Evolutionary conservation across 2,329 filamentous ascomycete genomes (phyloP).

Genomic region (Sporothrix pallida): DNA sequence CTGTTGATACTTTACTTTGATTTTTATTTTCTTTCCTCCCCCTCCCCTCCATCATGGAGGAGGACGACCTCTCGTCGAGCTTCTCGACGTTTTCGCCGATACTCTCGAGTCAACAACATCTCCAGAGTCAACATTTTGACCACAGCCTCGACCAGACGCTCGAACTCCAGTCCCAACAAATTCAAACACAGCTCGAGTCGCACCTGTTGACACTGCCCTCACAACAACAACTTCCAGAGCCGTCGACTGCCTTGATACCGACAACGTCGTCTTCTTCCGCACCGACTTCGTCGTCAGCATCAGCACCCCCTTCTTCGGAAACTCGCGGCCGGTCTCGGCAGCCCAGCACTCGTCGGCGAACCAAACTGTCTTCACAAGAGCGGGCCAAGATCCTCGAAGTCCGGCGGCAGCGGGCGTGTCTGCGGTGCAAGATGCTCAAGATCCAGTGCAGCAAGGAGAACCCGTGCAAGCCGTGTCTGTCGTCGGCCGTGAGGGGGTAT

Average conservation of each 20-base stretch:
- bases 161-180: background rate
- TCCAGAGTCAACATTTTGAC: background rate
- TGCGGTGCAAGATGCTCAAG: conserved; percentile 43
- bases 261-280: background rate
- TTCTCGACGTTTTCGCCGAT: conserved; percentile 23
- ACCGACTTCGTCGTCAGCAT: background rate
- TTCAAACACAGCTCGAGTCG: background rate
- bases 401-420: conserved; percentile 42
- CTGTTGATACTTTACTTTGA: background rate
- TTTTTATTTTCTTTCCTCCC: too few relatives aligned
- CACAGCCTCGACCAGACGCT: too few relatives aligned
- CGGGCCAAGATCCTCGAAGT: conserved; percentile 41
- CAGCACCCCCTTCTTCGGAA: background rate
- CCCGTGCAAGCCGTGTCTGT: conserved; percentile 42
- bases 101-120: conserved; percentile 4
- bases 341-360: conserved; percentile 33
- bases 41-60: conserved; percentile 14
- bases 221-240: background rate
- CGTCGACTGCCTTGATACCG: background rate
- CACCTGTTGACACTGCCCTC: background rate
- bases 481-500: conserved; percentile 41
- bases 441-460: conserved; percentile 44
- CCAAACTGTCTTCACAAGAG: conserved; percentile 39
- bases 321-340: conserved; percentile 4
- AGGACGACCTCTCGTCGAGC: background rate